These are phyloP conservation scores for Gossypium thurberi DNA, from an alignment of 345 rosid species.

Conservation along the genomic window DNA sequence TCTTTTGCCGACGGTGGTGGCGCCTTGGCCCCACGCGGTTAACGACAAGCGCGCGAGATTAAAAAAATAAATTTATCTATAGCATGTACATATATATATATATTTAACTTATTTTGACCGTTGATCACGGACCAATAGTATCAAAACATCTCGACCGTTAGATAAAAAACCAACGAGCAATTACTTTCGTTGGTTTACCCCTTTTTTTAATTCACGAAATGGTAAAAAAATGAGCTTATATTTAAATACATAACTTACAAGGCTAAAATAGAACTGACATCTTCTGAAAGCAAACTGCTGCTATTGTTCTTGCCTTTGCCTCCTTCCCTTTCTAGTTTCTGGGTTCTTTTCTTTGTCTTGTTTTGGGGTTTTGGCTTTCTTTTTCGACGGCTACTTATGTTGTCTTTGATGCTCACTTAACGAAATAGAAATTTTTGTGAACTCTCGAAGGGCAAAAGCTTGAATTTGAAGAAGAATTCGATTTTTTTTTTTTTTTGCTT, in stretches of 20 bases:
- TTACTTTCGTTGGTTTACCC: not conserved
- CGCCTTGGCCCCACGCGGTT: conserved; percentile 12
- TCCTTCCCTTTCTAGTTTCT: conserved; percentile 16
- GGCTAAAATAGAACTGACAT: conserved; percentile 34
- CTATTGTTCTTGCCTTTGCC: conserved; percentile 29
- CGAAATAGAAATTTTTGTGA: not conserved
- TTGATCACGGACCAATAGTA: conserved; percentile 6
- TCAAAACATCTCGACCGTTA: not conserved
- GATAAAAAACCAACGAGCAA: not conserved
- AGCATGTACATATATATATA: no score
- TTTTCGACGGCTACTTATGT: not conserved
- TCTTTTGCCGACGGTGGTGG: conserved; percentile 11
- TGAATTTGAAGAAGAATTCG: not conserved
- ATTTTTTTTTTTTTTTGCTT: no score
- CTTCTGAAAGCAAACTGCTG: conserved; percentile 40
- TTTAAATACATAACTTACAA: not conserved
- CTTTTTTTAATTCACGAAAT: not conserved
- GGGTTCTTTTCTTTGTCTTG: conserved; percentile 20
- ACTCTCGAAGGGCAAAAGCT: not conserved
- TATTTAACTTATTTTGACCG: not conserved
- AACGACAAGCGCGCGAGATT: conserved; percentile 8
- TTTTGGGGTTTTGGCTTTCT: conserved; percentile 14
- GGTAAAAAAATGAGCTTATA: not conserved
- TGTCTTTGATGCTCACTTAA: conserved; percentile 22
- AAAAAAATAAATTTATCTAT: not conserved